Base-by-base conservation (phyloP, 108 stramenopile species). In the Pseudonitzschia delicatissima region DNA sequence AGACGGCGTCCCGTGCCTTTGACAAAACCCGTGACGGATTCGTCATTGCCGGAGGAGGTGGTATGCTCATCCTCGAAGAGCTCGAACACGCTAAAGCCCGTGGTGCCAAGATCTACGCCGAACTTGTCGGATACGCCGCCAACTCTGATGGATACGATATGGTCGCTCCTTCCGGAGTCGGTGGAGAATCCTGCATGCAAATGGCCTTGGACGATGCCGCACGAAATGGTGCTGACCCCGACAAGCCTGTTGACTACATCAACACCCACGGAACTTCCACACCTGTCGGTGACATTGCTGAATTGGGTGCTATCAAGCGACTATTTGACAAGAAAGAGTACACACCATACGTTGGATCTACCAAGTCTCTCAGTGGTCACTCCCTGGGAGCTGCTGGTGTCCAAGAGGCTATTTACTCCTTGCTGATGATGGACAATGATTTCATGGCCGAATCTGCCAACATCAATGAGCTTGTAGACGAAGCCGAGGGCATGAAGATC, bases 251-350 rank as follows among this genome's bases (percentile, higher is more conserved):
- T 26, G 97, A 93, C 37, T 98, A 97, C 82, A 83, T 98, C 64
- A 98, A 99, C 69, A 97, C 99, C 11, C 99, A 98, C 77, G 98
- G 97, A 73, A 99, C 99, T 21, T 96, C 95, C 34, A 99, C 99
- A 20, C 99, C 99, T 0, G 89, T 98, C 7, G 99, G 99, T 21
- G 99, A 99, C 73, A 69, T 92, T 48, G 87, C 85, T 28, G 98
- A 99, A 69, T 81, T 93, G 45, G 84, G 88, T 27, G 98, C 95
- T 33, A 97, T 99, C 73, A 90, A 96, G 82, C 80, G 72, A 51
- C 64, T 92, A 45, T 96, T 96, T 62, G 76, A 74, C 15, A 71
- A 84, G 71, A 72, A 88, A 85, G 94, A 86, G 51, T 96, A 96
- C 86, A 80, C 88, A 62, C 94, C 94, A 11, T 65, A 87, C 36